A percentile compares a stretch with the other conserved stretches of the same genome.
Conservation (phyloP, 2,329 filamentous ascomycete species). For the Aspergillus brunneoviolaceus region DNA sequence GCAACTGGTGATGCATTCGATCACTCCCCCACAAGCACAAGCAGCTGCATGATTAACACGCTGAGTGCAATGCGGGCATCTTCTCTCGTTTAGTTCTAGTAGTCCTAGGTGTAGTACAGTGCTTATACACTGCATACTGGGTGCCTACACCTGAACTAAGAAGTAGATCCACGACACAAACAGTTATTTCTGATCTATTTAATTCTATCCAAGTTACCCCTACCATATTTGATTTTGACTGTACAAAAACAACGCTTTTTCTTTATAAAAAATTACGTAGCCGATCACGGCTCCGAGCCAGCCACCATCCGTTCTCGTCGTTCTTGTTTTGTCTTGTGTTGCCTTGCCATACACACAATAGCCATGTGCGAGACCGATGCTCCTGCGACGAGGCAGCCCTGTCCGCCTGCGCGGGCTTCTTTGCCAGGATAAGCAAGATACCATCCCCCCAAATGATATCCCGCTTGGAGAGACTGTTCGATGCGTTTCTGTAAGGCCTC, state of each 20-base stretch:
- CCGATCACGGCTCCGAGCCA: background rate
- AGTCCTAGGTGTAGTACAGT: no score
- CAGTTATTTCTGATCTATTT: background rate
- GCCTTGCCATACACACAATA: background rate
- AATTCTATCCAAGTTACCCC: background rate
- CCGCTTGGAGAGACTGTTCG: background rate
- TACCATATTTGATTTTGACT: background rate
- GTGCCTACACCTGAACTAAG: no score
- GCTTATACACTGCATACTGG: no score
- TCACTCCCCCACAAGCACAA: background rate
- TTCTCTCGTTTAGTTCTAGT: no score
- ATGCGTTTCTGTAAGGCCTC: background rate
- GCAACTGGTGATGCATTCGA: slow-evolving; percentile 13
- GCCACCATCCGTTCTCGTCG: background rate
- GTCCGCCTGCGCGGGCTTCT: slow-evolving; percentile 8
- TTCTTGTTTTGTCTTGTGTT: slow-evolving; percentile 3
- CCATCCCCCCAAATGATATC: background rate
- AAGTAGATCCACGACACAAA: no score
- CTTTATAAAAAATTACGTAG: background rate
- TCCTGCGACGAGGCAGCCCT: slow-evolving; percentile 1
- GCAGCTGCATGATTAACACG: no score
- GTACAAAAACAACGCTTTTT: background rate
- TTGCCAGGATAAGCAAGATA: slow-evolving; percentile 3
- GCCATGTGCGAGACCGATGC: background rate
- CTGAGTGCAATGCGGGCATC: no score